Conservation (phyloP, 805 yeast species). For the Kregervanrija delftensis region DNA sequence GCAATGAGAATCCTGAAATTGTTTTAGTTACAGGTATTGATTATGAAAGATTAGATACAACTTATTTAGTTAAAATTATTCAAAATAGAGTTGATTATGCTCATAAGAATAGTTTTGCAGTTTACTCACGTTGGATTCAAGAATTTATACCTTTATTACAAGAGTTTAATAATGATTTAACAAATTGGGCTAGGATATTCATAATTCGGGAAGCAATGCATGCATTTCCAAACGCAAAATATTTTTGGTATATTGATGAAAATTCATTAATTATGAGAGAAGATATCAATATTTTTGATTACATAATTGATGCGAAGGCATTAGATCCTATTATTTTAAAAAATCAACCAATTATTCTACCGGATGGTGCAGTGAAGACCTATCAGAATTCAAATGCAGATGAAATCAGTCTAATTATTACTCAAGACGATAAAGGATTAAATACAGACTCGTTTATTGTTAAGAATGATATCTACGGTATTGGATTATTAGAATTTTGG, state of each 20-base stretch:
- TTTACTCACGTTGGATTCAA: conserved; percentile 78
- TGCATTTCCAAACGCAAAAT: conserved; percentile 87
- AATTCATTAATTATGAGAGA: conserved; percentile 71
- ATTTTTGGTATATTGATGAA: conserved; percentile 84
- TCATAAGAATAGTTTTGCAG: conserved; percentile 69
- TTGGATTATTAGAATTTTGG: conserved; percentile 74
- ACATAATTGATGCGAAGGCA: conserved; percentile 53
- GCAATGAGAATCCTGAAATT: conserved; percentile 48
- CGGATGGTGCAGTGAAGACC: conserved; percentile 61
- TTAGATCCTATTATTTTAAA: conserved; percentile 58
- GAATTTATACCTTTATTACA: conserved; percentile 66
- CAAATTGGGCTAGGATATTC: conserved; percentile 58
- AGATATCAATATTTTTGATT: conserved; percentile 50
- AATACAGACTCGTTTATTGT: conserved; percentile 69
- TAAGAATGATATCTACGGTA: conserved; percentile 56
- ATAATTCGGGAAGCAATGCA: conserved; percentile 82
- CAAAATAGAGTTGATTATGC: conserved; percentile 90
- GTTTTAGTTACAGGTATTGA: conserved; percentile 77
- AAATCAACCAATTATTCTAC: conserved; percentile 69
- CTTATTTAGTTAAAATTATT: conserved; percentile 58
- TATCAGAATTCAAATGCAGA: conserved; percentile 51
- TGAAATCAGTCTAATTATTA: conserved; percentile 51
- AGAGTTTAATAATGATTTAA: conserved; percentile 34
- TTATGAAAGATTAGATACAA: conserved; percentile 55
- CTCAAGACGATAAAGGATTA: conserved; percentile 61